A percentile compares a stretch with the other conserved stretches of the same genome.
Evolutionary conservation across 176 grass and related monocot genomes (phyloP).

Genomic region (bread wheat (Triticum aestivum)): IWGSC_CS_RefSeq_v2.1 NC_057812.1:676092130-676092629

Average conservation of each 20-base stretch:
- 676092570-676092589: no score
- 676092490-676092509: no score
- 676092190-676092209: background rate
- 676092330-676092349: background rate
- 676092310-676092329: background rate
- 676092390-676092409: background rate
- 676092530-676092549: no score
- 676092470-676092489: background rate
- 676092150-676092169: background rate
- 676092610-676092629: no score
- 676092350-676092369: background rate
- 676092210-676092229: no score
- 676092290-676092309: background rate
- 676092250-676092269: background rate
- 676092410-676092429: no score
- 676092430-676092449: background rate
- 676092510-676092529: no score
- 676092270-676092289: background rate
- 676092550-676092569: no score
- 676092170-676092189: background rate
- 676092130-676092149: no score
- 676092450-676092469: background rate
- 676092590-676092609: no score
- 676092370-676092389: background rate
- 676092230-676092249: background rate